These are phyloP conservation scores for Keithomyces neogunnii DNA, from an alignment of 2,329 filamentous ascomycete genomes.

Conservation along the genomic window DNA sequence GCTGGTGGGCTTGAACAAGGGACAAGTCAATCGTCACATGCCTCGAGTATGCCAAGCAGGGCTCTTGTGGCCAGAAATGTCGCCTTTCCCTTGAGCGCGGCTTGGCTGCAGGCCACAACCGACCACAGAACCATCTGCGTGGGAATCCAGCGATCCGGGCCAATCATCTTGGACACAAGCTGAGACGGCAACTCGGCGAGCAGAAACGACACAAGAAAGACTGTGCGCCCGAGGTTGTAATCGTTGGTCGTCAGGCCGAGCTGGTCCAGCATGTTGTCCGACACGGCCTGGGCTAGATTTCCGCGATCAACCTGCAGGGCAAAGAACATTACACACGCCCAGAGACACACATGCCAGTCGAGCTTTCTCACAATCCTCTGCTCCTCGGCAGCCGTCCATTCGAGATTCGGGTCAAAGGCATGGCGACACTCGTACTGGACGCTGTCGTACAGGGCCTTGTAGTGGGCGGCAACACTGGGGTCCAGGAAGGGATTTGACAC, in stretches of 20 bases:
- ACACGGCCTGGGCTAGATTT: constrained; percentile 24
- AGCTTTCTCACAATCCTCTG: constrained; percentile 11
- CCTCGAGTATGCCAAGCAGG: too few species aligned
- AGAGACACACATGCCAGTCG: constrained; percentile 21
- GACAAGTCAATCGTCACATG: too few species aligned
- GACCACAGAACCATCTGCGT: constrained; percentile 44
- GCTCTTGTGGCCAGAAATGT: too few species aligned
- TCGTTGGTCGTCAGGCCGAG: constrained; percentile 20
- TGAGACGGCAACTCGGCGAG: constrained; percentile 51
- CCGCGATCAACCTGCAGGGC: constrained; percentile 34
- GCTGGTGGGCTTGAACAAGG: too few species aligned
- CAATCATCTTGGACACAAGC: constrained; percentile 45
- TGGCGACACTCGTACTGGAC: too few species aligned
- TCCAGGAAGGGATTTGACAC: too few species aligned
- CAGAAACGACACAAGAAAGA: constrained; percentile 42
- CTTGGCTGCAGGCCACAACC: too few species aligned
- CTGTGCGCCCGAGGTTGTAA: constrained; percentile 31
- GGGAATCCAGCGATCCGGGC: constrained; percentile 41
- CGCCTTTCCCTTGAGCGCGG: too few species aligned
- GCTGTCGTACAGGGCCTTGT: too few species aligned
- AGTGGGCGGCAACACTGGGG: neutral
- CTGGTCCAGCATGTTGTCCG: constrained; percentile 26
- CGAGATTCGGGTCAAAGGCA: too few species aligned
- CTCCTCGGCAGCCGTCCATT: too few species aligned
- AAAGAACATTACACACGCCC: constrained; percentile 43